Percentiles rank a stretch among this genome's conserved stretches.
Conservation (phyloP, 257 asterid genomes). For the Handroanthus guayacan region DNA sequence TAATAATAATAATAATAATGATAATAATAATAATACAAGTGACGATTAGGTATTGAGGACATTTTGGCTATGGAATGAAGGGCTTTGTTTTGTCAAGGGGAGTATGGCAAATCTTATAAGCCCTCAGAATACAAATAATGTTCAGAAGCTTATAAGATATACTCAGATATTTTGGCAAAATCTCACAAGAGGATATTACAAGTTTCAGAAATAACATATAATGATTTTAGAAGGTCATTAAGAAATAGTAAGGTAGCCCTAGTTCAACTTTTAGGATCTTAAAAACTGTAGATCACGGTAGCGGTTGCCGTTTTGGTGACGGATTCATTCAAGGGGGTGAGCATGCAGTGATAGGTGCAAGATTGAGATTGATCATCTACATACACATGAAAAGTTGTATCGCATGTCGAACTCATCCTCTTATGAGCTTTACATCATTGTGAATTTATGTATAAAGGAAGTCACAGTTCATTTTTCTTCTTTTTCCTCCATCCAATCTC, state of each 20-base stretch:
- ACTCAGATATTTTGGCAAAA: not conserved
- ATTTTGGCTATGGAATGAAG: not conserved
- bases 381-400: not conserved
- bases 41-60: not conserved
- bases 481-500: not conserved
- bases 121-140: not conserved
- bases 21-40: not conserved
- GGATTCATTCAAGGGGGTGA: too few species aligned
- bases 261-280: too few species aligned
- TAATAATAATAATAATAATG: too few species aligned
- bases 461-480: not conserved
- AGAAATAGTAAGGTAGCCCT: too few species aligned
- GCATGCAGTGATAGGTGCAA: not conserved
- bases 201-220: too few species aligned
- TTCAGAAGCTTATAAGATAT: not conserved
- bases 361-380: conserved; percentile 1
- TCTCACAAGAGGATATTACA: too few species aligned
- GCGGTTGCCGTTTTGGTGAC: too few species aligned
- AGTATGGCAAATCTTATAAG: not conserved
- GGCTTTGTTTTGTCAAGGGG: not conserved
- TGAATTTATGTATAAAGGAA: not conserved
- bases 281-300: too few species aligned
- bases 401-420: not conserved
- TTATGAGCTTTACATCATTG: conserved; percentile 5
- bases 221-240: too few species aligned